Percentiles rank a stretch among this genome's conserved stretches.
Evolutionary conservation across 108 stramenopile genomes (phyloP).

Genomic region (Cyclotella baltica): DNA sequence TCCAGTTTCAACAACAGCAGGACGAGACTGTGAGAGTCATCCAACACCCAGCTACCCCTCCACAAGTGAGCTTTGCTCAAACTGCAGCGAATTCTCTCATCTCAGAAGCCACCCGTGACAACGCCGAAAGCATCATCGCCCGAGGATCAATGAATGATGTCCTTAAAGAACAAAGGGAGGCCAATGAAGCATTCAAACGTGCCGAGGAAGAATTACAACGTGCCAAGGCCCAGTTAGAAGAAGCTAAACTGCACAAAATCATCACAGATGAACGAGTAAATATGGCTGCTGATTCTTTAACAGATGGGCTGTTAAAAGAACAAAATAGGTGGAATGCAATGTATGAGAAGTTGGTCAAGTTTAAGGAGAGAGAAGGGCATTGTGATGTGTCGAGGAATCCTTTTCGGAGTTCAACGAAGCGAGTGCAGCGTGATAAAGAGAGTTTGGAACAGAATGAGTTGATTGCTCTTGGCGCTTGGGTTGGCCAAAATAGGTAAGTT

Average conservation of each 20-base stretch:
- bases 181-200: conserved; percentile 2
- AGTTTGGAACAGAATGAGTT: conserved; percentile 8
- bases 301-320: conserved; percentile 28
- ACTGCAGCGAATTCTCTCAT: background rate
- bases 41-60: background rate
- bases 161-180: conserved; percentile 19
- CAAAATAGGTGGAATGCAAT: conserved; percentile 55
- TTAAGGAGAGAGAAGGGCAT: conserved; percentile 57
- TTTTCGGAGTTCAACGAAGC: conserved; percentile 8
- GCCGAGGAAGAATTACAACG: conserved; percentile 28
- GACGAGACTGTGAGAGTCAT: background rate
- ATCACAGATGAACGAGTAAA: conserved; percentile 23
- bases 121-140: background rate
- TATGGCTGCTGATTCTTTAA: conserved; percentile 13
- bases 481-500: conserved; percentile 15
- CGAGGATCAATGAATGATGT: conserved; percentile 27
- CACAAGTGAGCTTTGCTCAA: background rate
- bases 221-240: conserved; percentile 10
- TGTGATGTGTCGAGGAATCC: conserved; percentile 46
- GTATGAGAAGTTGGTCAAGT: conserved; percentile 53
- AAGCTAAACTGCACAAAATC: conserved; percentile 20
- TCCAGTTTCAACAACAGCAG: conserved; percentile 2
- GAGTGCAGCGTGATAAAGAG: background rate
- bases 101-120: background rate
- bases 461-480: conserved; percentile 36